Evolutionary conservation across 2,329 filamentous ascomycete species (phyloP), one percentile per base, ranked within the genome.

Genomic region (Tolypocladium cylindrosporum): DNA sequence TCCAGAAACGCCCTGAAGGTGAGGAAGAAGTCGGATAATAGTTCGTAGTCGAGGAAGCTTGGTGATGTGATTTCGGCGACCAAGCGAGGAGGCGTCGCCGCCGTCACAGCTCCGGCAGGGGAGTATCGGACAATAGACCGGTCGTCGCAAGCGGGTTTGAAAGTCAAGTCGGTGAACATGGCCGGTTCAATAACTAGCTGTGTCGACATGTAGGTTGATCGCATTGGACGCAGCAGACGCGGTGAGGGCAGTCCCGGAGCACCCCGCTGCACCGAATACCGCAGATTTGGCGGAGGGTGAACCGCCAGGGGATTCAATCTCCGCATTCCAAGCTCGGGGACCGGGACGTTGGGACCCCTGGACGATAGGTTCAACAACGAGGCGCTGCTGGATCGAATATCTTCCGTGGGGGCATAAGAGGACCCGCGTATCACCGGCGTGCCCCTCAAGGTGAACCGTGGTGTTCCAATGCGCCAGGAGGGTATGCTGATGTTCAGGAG

Each of bases 31-130:
- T 99, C 94, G 1, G 94, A 97, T 5, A 99, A 84, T 6, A 99
- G 81, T 67, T 97, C 93, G 70, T 99, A 99, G 71, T 99, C 93
- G 67, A 99, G 84, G 69, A 97, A 97, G 55, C 86, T 91, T 19
- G 94, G 91, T 0, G 94, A 97, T 0, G 94, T 97, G 62, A 99
- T 97, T 73, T 99, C 92, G 14, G 93, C 92, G 55, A 99, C 90
- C 42, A 99, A 84, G 14, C 94, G 87, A 3, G 92, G 87, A 1
- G 93, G 91, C 0, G 91, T 97, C 16, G 94, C 94, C 40, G 94
- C 94, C 37, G 87, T 87, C 24, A 99, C 92, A 48, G 90, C 83
- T 54, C 86, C 85, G 13, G 84, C 84, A 4, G 78, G 75, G 21
- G 90, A 86, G 71, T 95, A 96, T 59, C 90, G 88, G 27, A 99